phyloP scores from a whole-genome alignment of 176 grass and related monocot genomes.

The Chrysopogon serrulatus region DNA sequence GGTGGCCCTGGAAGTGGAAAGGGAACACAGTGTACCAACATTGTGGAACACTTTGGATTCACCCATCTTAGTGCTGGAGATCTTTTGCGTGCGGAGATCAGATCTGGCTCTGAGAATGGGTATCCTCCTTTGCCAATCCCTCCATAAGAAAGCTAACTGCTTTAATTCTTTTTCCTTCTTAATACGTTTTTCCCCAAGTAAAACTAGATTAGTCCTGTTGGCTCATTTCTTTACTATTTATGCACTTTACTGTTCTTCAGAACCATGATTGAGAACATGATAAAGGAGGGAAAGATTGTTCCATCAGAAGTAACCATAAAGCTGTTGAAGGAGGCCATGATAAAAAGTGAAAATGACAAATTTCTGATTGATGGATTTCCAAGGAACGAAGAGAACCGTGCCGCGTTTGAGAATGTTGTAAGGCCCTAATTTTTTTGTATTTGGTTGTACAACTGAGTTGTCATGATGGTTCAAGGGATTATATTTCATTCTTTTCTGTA shows the following conservation, averaged over 20 bases:
- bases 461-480: background rate
- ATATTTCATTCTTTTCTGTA: background rate
- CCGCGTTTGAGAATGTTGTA: constrained; percentile 77
- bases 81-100: constrained; percentile 76
- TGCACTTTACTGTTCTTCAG: constrained; percentile 30
- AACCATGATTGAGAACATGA: constrained; percentile 93
- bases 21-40: constrained; percentile 84
- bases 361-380: constrained; percentile 94
- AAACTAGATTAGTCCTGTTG: background rate
- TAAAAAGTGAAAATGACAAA: constrained; percentile 70
- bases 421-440: constrained; percentile 8
- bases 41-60: constrained; percentile 81
- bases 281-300: constrained; percentile 94
- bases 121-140: constrained; percentile 23
- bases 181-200: background rate
- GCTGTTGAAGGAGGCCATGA: constrained; percentile 72
- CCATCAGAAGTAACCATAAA: constrained; percentile 90
- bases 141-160: background rate
- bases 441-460: background rate
- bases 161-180: background rate
- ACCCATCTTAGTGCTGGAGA: constrained; percentile 94
- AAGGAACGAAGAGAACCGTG: constrained; percentile 93
- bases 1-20: constrained; percentile 94
- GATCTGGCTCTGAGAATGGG: constrained; percentile 80
- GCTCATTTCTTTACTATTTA: background rate